A percentile compares a stretch with the other conserved stretches of the same genome.
phyloP scores from a whole-genome alignment of 2,329 filamentous ascomycete genomes.

The Trichoderma asperellum region DNA sequence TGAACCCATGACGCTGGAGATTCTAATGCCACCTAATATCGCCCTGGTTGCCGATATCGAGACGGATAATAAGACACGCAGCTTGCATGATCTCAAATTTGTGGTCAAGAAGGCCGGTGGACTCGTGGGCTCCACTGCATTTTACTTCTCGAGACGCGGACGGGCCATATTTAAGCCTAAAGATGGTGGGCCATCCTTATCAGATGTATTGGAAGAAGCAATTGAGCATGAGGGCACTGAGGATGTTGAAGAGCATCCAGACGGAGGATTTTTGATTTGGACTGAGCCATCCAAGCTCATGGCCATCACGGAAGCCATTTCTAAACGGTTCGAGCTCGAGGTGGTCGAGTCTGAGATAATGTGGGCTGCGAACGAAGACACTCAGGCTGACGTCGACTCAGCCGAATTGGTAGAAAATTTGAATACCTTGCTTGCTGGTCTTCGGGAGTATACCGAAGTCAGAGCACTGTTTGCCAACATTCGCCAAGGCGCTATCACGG shows the following conservation, averaged over 20 bases:
- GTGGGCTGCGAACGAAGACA: constrained; percentile 83
- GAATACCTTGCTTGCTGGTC: constrained; percentile 58
- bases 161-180: constrained; percentile 68
- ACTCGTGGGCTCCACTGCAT: constrained; percentile 72
- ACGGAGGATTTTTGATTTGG: constrained; percentile 70
- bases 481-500: constrained; percentile 52
- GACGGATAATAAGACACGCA: constrained; percentile 77
- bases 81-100: constrained; percentile 71
- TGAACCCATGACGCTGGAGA: constrained; percentile 79
- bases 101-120: constrained; percentile 74
- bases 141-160: constrained; percentile 83
- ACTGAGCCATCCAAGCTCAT: constrained; percentile 42
- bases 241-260: constrained; percentile 68
- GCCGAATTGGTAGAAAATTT: constrained; percentile 60
- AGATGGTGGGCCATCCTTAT: constrained; percentile 58
- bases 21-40: constrained; percentile 74
- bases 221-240: constrained; percentile 79
- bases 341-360: constrained; percentile 79
- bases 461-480: constrained; percentile 80
- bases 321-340: constrained; percentile 64
- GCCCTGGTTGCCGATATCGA: constrained; percentile 84
- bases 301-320: constrained; percentile 53
- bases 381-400: constrained; percentile 65
- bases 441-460: constrained; percentile 72
- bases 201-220: constrained; percentile 77